A percentile compares a stretch with the other conserved stretches of the same genome.
These are phyloP conservation scores for Didymella lethalis DNA, from an alignment of 2,329 filamentous ascomycete species.

Conservation along the genomic window DNA sequence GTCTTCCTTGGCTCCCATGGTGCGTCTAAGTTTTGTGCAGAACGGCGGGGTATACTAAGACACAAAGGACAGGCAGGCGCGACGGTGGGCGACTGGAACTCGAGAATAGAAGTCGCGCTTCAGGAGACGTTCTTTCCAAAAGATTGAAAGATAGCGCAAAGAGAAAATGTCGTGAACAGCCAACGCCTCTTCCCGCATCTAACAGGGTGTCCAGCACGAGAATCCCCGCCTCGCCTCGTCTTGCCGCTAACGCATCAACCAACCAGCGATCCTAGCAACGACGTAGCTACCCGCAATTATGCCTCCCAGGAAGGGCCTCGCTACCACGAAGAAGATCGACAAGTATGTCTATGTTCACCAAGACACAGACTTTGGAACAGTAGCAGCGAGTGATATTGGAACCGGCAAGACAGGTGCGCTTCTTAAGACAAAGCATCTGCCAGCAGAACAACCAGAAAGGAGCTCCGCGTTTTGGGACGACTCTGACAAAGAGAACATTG, in stretches of 20 bases:
- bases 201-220: slow-evolving; percentile 36
- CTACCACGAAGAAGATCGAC: slow-evolving; percentile 32
- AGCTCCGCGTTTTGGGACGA: background rate
- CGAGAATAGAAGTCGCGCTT: slow-evolving; percentile 16
- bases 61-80: slow-evolving; percentile 28
- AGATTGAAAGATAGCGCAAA: slow-evolving; percentile 12
- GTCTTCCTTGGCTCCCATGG: slow-evolving; percentile 63
- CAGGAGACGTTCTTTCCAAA: slow-evolving; percentile 6
- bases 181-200: slow-evolving; percentile 23
- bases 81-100: slow-evolving; percentile 22
- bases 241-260: slow-evolving; percentile 36
- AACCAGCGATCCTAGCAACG: slow-evolving; percentile 29
- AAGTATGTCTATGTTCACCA: slow-evolving; percentile 27
- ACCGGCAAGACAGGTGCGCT: background rate
- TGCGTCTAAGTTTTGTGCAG: slow-evolving; percentile 24
- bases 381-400: background rate
- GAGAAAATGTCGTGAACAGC: slow-evolving; percentile 19
- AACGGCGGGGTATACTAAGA: slow-evolving; percentile 22
- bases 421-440: background rate
- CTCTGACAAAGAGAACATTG: slow-evolving; percentile 21
- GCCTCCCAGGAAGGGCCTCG: slow-evolving; percentile 37
- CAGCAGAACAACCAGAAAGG: background rate
- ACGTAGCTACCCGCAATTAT: slow-evolving; percentile 24
- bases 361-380: background rate
- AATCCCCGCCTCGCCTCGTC: slow-evolving; percentile 35